Evolutionary conservation across 1,284 basidiomycete genomes (phyloP), one percentile per base, ranked within the genome.

Genomic region (Xerocomus amazonicus): DNA sequence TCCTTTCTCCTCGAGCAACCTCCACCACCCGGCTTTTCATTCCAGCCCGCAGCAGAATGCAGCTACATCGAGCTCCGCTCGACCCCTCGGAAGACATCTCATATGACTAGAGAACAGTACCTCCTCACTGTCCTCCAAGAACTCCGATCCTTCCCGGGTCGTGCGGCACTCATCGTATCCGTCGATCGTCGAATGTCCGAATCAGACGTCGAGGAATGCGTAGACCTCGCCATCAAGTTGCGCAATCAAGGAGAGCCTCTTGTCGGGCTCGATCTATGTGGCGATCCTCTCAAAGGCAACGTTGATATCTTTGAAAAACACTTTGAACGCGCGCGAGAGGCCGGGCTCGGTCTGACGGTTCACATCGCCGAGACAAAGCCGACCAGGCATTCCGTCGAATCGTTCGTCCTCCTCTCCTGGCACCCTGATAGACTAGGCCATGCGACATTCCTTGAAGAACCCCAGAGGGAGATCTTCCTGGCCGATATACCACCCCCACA

Each of bases 261-360:
- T 3, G 85, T 92, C 8, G 90, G 88, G 6, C 66, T 93, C 3
- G 90, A 93, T 68, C 67, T 93, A 1, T 91, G 89, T 57, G 90
- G 90, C 0, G 79, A 90, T 67, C 88, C 89, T 4, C 23, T 76
- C 70, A 76, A 76, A 14, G 82, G 85, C 0, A 73, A 85, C 57
- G 76, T 90, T 62, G 58, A 68, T 1, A 58, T 63, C 0, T 82
- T 90, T 50, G 70, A 67, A 9, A 69, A 70, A 13, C 72, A 79
- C 49, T 82, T 92, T 58, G 62, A 63, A 2, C 66, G 70, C 34
- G 88, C 80, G 1, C 81, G 76, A 51, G 70, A 65, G 26, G 79
- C 76, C 0, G 86, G 84, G 1, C 63, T 91, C 6, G 77, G 81
- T 2, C 60, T 90, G 26, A 91, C 90, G 0, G 62, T 92, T 29